Conservation (phyloP, 2,329 filamentous ascomycete genomes). For the Pseudogymnoascus sp. region DNA sequence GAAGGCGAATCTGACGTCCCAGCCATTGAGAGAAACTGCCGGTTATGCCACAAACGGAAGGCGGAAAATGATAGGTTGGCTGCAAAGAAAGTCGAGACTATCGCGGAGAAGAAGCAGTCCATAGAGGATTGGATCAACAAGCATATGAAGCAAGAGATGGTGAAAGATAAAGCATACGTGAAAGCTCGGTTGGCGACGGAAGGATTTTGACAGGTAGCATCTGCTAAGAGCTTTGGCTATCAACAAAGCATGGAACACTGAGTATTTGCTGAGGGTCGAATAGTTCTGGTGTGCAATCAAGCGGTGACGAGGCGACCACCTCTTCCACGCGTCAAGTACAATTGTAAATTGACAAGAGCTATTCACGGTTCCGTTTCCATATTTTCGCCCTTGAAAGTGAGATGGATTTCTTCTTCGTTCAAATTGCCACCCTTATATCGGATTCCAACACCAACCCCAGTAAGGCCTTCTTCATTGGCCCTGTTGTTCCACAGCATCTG, state of each 20-base stretch:
- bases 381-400: slow-evolving; percentile 43
- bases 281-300: not conserved
- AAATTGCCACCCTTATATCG: slow-evolving; percentile 31
- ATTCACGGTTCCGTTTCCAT: not conserved
- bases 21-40: not conserved
- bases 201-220: not conserved
- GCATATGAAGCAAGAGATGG: not conserved
- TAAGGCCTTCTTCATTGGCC: slow-evolving; percentile 54
- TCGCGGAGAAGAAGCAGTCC: not conserved
- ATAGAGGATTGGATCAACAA: slow-evolving; percentile 2
- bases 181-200: not conserved
- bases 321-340: not conserved
- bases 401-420: slow-evolving; percentile 35
- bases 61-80: not conserved
- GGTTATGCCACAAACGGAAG: not conserved
- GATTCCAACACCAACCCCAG: slow-evolving; percentile 47
- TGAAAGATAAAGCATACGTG: not conserved
- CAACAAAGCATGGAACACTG: not conserved
- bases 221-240: not conserved
- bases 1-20: slow-evolving; percentile 8
- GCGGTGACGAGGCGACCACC: not conserved
- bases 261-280: not conserved
- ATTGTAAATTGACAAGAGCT: not conserved
- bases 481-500: slow-evolving; percentile 68
- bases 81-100: not conserved